Base-by-base conservation (phyloP, 345 rosid species). In the Euphorbia pulcherrima region DNA sequence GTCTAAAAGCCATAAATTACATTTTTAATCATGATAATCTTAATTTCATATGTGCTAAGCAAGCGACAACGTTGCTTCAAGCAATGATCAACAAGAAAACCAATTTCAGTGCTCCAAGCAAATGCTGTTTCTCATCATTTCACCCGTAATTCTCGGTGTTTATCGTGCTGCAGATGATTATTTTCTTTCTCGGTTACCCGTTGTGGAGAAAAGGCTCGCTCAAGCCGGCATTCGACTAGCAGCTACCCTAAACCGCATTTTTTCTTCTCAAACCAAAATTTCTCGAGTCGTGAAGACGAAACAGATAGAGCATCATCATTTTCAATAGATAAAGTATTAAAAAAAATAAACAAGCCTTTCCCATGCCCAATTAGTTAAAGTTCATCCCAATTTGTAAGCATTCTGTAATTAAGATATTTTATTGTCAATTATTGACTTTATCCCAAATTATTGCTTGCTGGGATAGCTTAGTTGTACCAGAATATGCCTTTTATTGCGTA, bases 221-320 rank as follows among this genome's bases (percentile, higher is more conserved):
- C 96, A 93, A 82, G 88, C 82, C 2, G 90, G 97, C n/a, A 75
- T 90, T 59, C 90, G 92, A 37, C 68, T 90, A n/a, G 97, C 96
- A 9, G 88, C 91, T 2, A 84, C 82, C 47, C 92, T 93, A 55
- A 93, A 87, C 80, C 91, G 88, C 2, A 72, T 90, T n/a, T 90
- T 92, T 64, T 51, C 86, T 75, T 68, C 88, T 60, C 68, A 76
- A 53, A 41, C 68, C 0, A 75, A 75, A 81, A 62, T 83, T 54
- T 75, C 83, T 65, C 70, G 23, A 61, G 75, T 33, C 76, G 47
- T 80, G 87, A 88, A 35, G 72, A 52, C 18, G 33, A 14, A 29
- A 52, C 48, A 23, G 61, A 54, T 63, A n/a, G 12, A 27, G 61
- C 16, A 44, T 18, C 40, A 52, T 63, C 72, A 74, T 73, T 69